A percentile compares a stretch with the other conserved stretches of the same genome.
phyloP scores from a whole-genome alignment of 2,329 filamentous ascomycete species.

The Huntiella decipiens region DNA sequence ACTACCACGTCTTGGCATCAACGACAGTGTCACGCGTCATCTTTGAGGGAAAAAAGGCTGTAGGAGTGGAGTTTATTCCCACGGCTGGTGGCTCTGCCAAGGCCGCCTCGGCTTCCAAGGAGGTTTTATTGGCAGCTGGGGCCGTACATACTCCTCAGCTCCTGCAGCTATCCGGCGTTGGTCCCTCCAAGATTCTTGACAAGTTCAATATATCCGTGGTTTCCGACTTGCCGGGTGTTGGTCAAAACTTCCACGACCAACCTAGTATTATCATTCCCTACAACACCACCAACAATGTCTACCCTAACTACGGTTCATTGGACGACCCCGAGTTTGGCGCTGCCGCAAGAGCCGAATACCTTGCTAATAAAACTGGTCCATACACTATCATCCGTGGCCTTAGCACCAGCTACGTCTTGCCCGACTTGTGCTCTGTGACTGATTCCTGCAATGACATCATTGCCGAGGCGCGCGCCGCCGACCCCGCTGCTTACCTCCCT shows the following conservation, averaged over 20 bases:
- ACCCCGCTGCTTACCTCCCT: constrained; percentile 19
- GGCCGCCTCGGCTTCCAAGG: constrained; percentile 15
- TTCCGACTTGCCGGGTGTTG: constrained; percentile 28
- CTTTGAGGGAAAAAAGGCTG: constrained; percentile 31
- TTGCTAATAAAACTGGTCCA: constrained; percentile 16
- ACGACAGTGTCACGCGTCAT: constrained; percentile 36
- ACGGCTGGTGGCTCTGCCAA: constrained; percentile 14
- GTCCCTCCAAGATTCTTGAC: constrained; percentile 19
- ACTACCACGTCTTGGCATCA: constrained; percentile 39
- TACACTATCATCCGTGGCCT: constrained; percentile 17
- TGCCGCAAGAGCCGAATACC: constrained; percentile 17
- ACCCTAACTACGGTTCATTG: constrained; percentile 14
- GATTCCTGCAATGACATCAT: constrained; percentile 16
- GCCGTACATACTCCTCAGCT: constrained; percentile 24
- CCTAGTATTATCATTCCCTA: constrained; percentile 15
- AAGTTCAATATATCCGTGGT: constrained; percentile 22
- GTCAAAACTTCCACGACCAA: constrained; percentile 27
- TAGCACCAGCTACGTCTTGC: constrained; percentile 17
- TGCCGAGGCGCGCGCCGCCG: constrained; percentile 16
- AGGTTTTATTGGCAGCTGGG: constrained; percentile 25
- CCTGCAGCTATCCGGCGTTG: constrained; percentile 32
- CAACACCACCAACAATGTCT: constrained; percentile 15
- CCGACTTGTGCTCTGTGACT: constrained; percentile 19
- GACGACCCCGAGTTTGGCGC: constrained; percentile 17
- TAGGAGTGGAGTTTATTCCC: constrained; percentile 39